Evolutionary conservation across 2,329 filamentous ascomycete genomes (phyloP), one percentile per base, ranked within the genome.

Genomic region (Fusarium sp.): DNA sequence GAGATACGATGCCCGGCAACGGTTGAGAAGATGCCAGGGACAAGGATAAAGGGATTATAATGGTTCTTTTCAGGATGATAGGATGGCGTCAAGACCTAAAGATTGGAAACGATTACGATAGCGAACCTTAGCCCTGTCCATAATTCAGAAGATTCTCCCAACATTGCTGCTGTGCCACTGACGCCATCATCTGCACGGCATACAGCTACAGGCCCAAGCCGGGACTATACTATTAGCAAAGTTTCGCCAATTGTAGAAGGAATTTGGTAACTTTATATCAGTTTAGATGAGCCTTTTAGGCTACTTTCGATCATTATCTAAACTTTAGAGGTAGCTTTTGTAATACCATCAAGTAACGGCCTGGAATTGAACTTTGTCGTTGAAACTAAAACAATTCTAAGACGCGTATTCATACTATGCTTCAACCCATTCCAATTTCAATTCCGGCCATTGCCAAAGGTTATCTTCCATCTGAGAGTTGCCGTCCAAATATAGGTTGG

Each of bases 381-480:
- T 32, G 30, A 16, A 13, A 4, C 30, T 32, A 32, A 16, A 4
- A 16, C 2, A 8, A 14, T 1, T 32, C 30, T 16, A 32, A 13
- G 7, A 8, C 14, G 3, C 16, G 30, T 9, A 4, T 24, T 6
- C 12, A 37, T 14, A 4, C 4, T 18, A 24, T 44, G 10, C 32
- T 29, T 55, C 13, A 12, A 52, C 30, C 57, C 32, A 52, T 7
- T 30, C 13, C 7, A 29, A 11, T 0, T 58, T n/a, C 8, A 8
- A 34, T n/a, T 52, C 18, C 0, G 42, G 48, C 32, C 46, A 14
- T 25, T 53, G 18, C 47, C 59, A 70, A 6, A 61, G 51, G 29
- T 57, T 25, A 3, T 68, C 37, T 16, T 68, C 44, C 3, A 27
- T 14, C 18, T 45, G 24, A 7, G 16, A 2, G 20, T 47, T 20